Base-by-base conservation (phyloP, 441 rosid species). In the Lepidium campestre region DNA sequence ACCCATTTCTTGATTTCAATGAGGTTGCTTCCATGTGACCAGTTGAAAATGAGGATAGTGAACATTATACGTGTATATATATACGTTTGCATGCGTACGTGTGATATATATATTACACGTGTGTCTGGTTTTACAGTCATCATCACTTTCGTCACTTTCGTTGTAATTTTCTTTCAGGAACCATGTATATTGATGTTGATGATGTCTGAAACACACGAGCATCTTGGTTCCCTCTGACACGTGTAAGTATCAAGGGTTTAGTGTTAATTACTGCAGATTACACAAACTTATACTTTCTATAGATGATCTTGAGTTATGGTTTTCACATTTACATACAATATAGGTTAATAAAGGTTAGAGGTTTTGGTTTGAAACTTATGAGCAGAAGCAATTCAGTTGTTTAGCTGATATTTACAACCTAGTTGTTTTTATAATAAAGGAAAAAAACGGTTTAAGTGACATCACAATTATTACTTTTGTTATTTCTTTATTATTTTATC, bases 351-450 rank as follows among this genome's bases (percentile, higher is more conserved):
- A 36, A 53, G 12, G 49, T 36, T 66, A 50, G 19, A 73, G 44
- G 68, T 39, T 49, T 73, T 66, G 64, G 73, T 56, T 68, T 55
- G 70, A 74, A 68, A 62, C 61, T 67, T 48, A 34, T 17, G 61
- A 56, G 74, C 62, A 68, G 71, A 74, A 74, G 70, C 74, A 62
- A 68, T 62, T 48, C 78, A 62, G 73, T 40, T 41, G 69, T 73
- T 73, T 74, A 55, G 69, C 77, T 68, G 77, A 68, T 48, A 56
- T 37, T 74, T 41, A 68, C 73, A 56, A 15, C 40, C 74, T 32
- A 66, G 42, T 27, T 65, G 39, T 39, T 36, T 45, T 23, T 34
- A n/a, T 47, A 22, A 20, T 40, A 56, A 20, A 34, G 65, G 60
- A 74, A 74, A 48, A 62, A 27, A 49, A 68, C 53, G 70, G 19